Base-by-base conservation (phyloP, 169 alveolate species). In the Pseudocohnilembus persalinus region DNA sequence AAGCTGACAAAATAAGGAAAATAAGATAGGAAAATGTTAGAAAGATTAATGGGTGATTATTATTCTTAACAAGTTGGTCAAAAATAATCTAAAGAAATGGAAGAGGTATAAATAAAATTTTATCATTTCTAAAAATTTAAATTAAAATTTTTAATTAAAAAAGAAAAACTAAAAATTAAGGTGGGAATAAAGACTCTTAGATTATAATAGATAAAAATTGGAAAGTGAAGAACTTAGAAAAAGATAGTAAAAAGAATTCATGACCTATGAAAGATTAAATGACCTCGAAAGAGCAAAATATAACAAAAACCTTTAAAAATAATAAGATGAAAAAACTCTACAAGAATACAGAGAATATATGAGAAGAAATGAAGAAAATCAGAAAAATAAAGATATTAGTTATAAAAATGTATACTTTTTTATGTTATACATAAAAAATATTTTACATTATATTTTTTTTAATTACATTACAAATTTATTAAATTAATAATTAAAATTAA, bases 261-360 rank as follows among this genome's bases (percentile, higher is more conserved):
- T 49, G 16, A 33, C 4, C 4, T 79, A 33, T 49, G 64, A 63
- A 79, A 79, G 29, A 33, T 75, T 28, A 49, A 29, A 29, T 63
- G 84, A 79, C 63, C n/a, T 35, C 29, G 6, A 79, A 49, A 79
- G 84, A 79, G 84, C 84, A 25, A 15, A 35, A 49, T 33, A 33
- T 15, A 79, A 49, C 34, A 79, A 79, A 49, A 24, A n/a, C 11
- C 31, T 33, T 29, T 74, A 79, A 79, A 79, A 79, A 32, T 29
- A 79, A 34, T 49, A 63, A 20, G 35, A 79, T 16, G 64, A 29
- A 31, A 28, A 79, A 63, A 79, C 34, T 28, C n/a, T 29, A 25
- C 34, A 34, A 73, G 84, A 79, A 29, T 79, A 79, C 25, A 49
- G 49, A 6, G 76, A 79, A 11, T 31, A 49, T 0, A 49, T 79